Evolutionary conservation across 495 filamentous ascomycete species (phyloP).

Genomic region (Neurospora sp.): DNA sequence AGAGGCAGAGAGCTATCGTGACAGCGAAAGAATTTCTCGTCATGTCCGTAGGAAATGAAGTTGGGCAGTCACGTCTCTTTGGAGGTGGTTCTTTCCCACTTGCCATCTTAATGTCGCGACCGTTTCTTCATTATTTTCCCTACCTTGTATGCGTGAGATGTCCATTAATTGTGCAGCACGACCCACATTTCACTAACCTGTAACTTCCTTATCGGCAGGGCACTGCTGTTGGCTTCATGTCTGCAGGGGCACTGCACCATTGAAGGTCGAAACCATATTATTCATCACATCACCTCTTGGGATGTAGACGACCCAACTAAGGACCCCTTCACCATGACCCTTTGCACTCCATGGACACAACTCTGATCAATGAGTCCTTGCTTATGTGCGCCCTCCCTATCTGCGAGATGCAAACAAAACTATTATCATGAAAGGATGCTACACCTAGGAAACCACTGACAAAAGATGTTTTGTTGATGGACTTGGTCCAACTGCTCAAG

Average conservation of each 20-base stretch:
- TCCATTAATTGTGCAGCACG: not conserved
- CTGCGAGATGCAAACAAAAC: not conserved
- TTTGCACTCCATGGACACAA: not conserved
- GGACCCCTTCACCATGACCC: not conserved
- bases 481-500: not conserved
- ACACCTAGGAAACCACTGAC: not conserved
- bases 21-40: not conserved
- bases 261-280: not conserved
- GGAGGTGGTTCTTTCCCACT: not conserved
- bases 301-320: not conserved
- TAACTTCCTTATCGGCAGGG: not conserved
- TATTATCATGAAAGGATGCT: not conserved
- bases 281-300: not conserved
- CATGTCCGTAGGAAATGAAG: not conserved
- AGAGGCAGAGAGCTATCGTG: not conserved
- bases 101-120: not conserved
- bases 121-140: not conserved
- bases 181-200: not conserved
- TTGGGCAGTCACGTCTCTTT: not conserved
- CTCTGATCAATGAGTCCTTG: not conserved
- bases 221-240: not conserved
- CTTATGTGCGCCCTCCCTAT: not conserved
- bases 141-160: too few species aligned
- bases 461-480: not conserved
- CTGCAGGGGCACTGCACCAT: too few species aligned